Percentiles rank a stretch among this genome's conserved stretches.
phyloP scores from a whole-genome alignment of 1,284 basidiomycete genomes.

The Pyrrhoderma noxium region DNA sequence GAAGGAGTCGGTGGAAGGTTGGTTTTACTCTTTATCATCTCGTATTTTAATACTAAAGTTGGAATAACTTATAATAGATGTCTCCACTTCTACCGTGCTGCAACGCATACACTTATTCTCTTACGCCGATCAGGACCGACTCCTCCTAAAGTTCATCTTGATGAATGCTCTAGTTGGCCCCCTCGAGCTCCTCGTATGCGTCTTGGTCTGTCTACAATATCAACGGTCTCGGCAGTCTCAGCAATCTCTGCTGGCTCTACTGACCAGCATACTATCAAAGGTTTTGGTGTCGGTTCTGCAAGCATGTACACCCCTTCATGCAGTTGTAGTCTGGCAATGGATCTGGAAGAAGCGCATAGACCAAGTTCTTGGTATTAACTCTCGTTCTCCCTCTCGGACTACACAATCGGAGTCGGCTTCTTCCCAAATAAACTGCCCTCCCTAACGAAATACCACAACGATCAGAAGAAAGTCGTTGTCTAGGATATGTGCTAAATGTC shows the following conservation, averaged over 20 bases:
- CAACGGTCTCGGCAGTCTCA: background rate
- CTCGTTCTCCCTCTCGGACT: too few relatives aligned
- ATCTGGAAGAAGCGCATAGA: constrained; percentile 1
- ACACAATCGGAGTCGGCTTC: too few relatives aligned
- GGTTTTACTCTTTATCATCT: background rate
- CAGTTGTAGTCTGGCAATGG: background rate
- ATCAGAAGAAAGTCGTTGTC: too few relatives aligned
- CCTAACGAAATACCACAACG: too few relatives aligned
- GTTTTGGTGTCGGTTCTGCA: constrained; percentile 3
- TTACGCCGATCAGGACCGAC: constrained; percentile 1
- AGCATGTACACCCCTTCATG: constrained; percentile 14
- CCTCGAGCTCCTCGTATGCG: constrained; percentile 6
- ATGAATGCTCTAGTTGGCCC: background rate
- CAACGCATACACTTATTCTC: constrained; percentile 13
- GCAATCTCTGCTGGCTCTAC: background rate
- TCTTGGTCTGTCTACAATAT: constrained; percentile 2
- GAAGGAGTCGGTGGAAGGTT: constrained; percentile 11
- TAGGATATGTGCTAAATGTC: too few relatives aligned
- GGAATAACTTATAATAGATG: constrained; percentile 3
- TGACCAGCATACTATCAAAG: background rate
- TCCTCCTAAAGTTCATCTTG: background rate
- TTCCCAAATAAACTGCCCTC: too few relatives aligned
- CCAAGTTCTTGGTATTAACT: constrained; percentile 17
- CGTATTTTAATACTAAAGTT: too few relatives aligned
- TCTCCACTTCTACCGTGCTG: constrained; percentile 14